Base-by-base conservation (phyloP, 2,329 filamentous ascomycete genomes). In the Cladosporium sp. region DNA sequence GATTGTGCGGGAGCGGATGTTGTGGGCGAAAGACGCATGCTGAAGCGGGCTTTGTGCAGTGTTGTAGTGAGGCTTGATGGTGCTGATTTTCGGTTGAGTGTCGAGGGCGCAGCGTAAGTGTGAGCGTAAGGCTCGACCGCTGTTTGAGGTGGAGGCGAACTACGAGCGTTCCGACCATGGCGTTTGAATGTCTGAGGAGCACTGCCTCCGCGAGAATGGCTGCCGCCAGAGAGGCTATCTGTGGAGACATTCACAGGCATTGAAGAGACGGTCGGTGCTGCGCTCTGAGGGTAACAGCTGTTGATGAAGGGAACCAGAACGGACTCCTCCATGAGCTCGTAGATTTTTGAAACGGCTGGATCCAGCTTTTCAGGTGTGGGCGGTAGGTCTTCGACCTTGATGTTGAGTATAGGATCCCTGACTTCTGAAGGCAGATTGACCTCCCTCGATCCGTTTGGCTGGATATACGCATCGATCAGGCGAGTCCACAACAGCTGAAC, bases 251-350 rank as follows among this genome's bases (percentile, higher is more conserved):
- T 64, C 68, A 73, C 66, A 58, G 70, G 57, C 66, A 72, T 68
- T 61, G 70, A 59, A 42, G 67, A 66, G 38, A 68, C 59, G 42
- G 64, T 67, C 43, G 74, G 71, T 40, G 67, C 61, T n/a, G 78
- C 73, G 32, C 74, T 72, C 42, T 77, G 73, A 1, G 75, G 72
- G 54, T 75, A 76, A 44, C 77, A 72, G 57, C 77, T 80, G 70
- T 95, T 92, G 50, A 97, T 78, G 66, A 97, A 98, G 0, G 92
- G 91, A 0, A 95, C 84, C 48, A 97, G 77, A 0, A 97, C 88
- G 3, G 91, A 96, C 68, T 97, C 93, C 63, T 95, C 95, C 91
- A 98, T 97, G 52, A 98, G 76, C 61, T 97, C 93, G 68, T 92
- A 91, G 38, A 96, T 88, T 56, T 95, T 95, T 56, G 81, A 80